Evolutionary conservation across 306 rosid species (phyloP).

Genomic region (Amphicarpaea edgeworthii): DNA sequence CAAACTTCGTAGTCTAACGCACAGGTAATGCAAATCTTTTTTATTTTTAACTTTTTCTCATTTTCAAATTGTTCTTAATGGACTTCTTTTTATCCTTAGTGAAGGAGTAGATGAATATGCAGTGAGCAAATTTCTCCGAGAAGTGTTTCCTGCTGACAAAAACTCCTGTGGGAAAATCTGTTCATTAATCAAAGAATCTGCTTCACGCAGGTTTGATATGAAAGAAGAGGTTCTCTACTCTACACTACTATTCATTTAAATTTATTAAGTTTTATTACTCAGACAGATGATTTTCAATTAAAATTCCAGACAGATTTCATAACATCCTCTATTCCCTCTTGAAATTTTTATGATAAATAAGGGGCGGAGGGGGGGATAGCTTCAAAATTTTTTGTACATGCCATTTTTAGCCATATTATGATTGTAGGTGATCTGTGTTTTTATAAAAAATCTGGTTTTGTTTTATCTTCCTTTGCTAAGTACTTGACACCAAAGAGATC

Average conservation of each 20-base stretch:
- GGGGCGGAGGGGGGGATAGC: background rate
- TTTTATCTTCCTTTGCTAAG: slow-evolving; percentile 19
- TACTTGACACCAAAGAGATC: slow-evolving; percentile 22
- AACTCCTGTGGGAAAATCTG: slow-evolving; percentile 64
- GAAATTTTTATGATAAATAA: slow-evolving; percentile 26
- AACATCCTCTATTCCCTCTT: slow-evolving; percentile 18
- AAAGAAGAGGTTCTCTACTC: slow-evolving; percentile 86
- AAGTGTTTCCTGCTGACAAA: slow-evolving; percentile 69
- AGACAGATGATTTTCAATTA: slow-evolving; percentile 27
- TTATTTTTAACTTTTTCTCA: slow-evolving; percentile 5
- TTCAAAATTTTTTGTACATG: slow-evolving; percentile 15
- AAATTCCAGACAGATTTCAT: slow-evolving; percentile 14
- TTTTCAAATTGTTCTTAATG: slow-evolving; percentile 34
- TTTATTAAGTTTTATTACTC: slow-evolving; percentile 36
- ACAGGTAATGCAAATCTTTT: slow-evolving; percentile 59
- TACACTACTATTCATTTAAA: slow-evolving; percentile 42
- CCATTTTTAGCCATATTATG: background rate
- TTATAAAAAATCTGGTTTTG: slow-evolving; percentile 10
- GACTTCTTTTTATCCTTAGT: slow-evolving; percentile 58
- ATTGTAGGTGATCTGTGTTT: slow-evolving; percentile 17
- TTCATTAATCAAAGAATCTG: slow-evolving; percentile 80
- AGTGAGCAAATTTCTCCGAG: slow-evolving; percentile 72
- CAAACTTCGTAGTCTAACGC: slow-evolving; percentile 90
- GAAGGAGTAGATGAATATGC: slow-evolving; percentile 90
- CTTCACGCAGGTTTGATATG: slow-evolving; percentile 87